Conservation (phyloP, 1,284 basidiomycete genomes). For the Singerocomus inundabilis region DNA sequence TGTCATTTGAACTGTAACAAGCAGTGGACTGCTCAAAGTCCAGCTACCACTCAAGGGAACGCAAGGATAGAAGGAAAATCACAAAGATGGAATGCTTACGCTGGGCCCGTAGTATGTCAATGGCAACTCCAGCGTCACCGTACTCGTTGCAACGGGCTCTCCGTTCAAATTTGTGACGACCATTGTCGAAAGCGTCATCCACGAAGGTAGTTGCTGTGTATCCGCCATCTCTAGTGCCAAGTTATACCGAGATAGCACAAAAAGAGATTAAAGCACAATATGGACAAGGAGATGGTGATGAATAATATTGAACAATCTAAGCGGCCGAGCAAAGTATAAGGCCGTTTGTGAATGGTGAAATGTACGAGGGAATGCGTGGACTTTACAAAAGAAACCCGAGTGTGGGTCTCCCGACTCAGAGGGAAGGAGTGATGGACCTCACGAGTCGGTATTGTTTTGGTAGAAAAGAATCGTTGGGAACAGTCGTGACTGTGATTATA, state of each 20-base stretch:
- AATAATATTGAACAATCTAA: slow-evolving; percentile 5
- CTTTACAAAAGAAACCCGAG: slow-evolving; percentile 6
- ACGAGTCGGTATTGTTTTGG: slow-evolving; percentile 10
- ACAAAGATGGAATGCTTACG: slow-evolving; percentile 44
- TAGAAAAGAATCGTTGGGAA: slow-evolving; percentile 15
- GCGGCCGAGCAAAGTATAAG: background rate
- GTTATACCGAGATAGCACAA: background rate
- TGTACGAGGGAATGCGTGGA: slow-evolving; percentile 28
- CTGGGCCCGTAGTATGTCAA: slow-evolving; percentile 73
- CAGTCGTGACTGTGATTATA: slow-evolving; percentile 12
- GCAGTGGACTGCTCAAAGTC: background rate
- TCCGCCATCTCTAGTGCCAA: slow-evolving; percentile 38
- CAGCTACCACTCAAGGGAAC: background rate
- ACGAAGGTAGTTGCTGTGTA: slow-evolving; percentile 61
- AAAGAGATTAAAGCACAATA: slow-evolving; percentile 6
- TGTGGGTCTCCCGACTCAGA: background rate
- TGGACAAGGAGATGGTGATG: background rate
- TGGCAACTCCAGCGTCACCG: slow-evolving; percentile 54
- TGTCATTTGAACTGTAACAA: slow-evolving; percentile 7
- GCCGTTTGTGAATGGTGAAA: slow-evolving; percentile 4
- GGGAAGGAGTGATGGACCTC: slow-evolving; percentile 11
- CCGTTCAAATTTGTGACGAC: slow-evolving; percentile 51
- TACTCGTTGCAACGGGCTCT: slow-evolving; percentile 48
- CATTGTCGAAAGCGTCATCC: slow-evolving; percentile 56
- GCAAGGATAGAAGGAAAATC: background rate